Conservation (phyloP, 768 basidiomycete genomes). For the Kwoniella sp. region DNA sequence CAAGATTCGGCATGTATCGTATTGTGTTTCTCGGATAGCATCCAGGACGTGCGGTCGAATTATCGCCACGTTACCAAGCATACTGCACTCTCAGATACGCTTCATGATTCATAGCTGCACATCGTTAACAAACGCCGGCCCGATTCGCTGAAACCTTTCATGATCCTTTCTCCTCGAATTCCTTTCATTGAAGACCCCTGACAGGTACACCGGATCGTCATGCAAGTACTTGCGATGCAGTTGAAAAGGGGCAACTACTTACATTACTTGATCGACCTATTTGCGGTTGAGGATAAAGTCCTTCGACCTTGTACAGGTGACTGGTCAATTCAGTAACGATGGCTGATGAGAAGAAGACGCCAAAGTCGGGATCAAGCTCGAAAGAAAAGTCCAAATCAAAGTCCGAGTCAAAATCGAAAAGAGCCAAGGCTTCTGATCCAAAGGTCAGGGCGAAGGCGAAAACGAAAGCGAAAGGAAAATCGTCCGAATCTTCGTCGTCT, state of each 20-base stretch:
- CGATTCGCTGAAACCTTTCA: neutral
- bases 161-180: neutral
- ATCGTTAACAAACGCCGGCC: neutral
- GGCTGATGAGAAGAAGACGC: neutral
- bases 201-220: too few relatives aligned
- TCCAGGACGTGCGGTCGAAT: too few relatives aligned
- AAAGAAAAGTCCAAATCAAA: neutral
- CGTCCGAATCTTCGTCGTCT: neutral
- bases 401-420: constrained; percentile 1
- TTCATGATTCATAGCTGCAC: too few relatives aligned
- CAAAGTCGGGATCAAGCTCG: neutral
- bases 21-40: neutral
- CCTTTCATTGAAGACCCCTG: neutral
- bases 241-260: too few relatives aligned
- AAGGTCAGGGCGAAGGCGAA: neutral
- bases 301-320: too few relatives aligned
- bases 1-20: neutral
- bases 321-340: neutral
- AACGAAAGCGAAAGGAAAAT: neutral
- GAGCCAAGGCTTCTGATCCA: neutral
- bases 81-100: too few relatives aligned
- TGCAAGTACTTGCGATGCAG: too few relatives aligned
- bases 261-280: too few relatives aligned
- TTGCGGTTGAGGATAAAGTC: too few relatives aligned
- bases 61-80: too few relatives aligned